phyloP scores from a whole-genome alignment of 257 asterid species.

The Salvia miltiorrhiza region DNA sequence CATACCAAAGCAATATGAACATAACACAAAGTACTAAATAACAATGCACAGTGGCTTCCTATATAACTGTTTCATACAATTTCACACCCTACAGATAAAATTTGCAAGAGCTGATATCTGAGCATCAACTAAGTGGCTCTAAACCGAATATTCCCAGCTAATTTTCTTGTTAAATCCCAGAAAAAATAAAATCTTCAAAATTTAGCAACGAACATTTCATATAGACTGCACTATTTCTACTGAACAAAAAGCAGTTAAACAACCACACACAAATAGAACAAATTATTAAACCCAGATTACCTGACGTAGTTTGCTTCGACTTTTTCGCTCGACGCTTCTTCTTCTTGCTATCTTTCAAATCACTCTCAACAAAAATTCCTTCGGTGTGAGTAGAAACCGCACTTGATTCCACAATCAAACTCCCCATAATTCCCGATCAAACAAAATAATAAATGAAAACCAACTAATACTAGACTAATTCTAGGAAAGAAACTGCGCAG shows the following conservation, averaged over 20 bases:
- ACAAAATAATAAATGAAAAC: neutral
- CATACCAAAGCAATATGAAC: neutral
- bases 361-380: constrained; percentile 25
- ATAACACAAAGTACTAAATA: neutral
- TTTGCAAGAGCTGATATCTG: neutral
- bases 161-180: neutral
- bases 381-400: constrained; percentile 21
- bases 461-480: neutral
- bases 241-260: neutral
- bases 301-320: constrained; percentile 33
- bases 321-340: constrained; percentile 39
- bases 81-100: neutral
- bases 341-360: constrained; percentile 29
- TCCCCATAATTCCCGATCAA: constrained; percentile 30
- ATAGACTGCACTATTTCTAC: neutral
- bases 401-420: constrained; percentile 27
- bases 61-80: neutral
- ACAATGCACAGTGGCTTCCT: neutral
- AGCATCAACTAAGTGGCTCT: neutral
- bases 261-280: neutral
- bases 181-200: neutral
- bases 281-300: constrained; percentile 12
- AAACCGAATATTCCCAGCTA: constrained; percentile 5
- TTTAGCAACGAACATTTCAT: neutral
- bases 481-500: neutral